Base-by-base conservation (phyloP, 805 yeast species). In the Teunomyces aglyptinius region DNA sequence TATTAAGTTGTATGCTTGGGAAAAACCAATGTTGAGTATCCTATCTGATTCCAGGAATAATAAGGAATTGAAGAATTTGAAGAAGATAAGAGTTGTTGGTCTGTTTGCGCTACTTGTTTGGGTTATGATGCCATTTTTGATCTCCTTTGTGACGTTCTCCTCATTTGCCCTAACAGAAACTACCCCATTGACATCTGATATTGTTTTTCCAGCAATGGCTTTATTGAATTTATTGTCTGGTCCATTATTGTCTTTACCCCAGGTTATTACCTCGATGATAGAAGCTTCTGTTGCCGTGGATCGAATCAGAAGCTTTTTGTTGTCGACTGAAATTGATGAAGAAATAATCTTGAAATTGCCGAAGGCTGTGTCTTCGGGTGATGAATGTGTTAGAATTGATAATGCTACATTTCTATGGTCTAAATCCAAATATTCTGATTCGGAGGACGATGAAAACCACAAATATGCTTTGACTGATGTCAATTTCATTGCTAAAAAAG, bases 161-260 rank as follows among this genome's bases (percentile, higher is more conserved):
- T 45, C 52, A 2, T 62, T 54, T 43, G 57, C 59, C 5, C 45
- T 51, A 38, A 50, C 53, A 31, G 39, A 50, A 46, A 35, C 51
- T 2, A 46, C 45, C 16, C 54, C 63, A 0, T 52, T 62, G 39
- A 53, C 59, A 2, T 60, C 67, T 1, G 58, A 61, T 7, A 60
- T 62, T 27, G 55, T 61, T 3, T 62, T 62, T 47, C 67, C 67
- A 4, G 63, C 67, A 0, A 54, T 62, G 47, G 53, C 65, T 6
- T 52, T 62, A 31, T 55, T 62, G 24, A 53, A 53, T 22, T 62
- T 84, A 48, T 59, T 85, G 35, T 74, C 83, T 4, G 78, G 71
- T 35, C 87, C 88, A 6, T 76, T 85, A 26, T 72, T 74, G 56
- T 75, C 76, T 8, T 73, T 85, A 41, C 91, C 91, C 0, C 64